These are phyloP conservation scores for Cornus florida DNA, from an alignment of 148 eudicot genomes.

Conservation along the genomic window DNA sequence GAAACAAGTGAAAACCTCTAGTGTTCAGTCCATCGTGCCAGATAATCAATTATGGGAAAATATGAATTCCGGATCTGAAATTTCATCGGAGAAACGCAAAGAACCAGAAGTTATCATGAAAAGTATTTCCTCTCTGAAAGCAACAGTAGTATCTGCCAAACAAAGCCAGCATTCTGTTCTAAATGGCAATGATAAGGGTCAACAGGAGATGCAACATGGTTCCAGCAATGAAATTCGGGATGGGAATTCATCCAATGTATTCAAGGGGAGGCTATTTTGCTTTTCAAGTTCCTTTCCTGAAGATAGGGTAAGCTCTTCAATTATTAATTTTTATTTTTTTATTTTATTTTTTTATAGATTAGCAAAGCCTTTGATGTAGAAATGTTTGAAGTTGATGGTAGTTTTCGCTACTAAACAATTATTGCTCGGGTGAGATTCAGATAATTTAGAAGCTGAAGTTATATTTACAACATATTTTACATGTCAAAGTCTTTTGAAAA, in stretches of 20 bases:
- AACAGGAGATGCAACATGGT: constrained; percentile 36
- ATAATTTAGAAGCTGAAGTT: background rate
- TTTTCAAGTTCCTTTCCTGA: constrained; percentile 70
- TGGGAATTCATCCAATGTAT: constrained; percentile 48
- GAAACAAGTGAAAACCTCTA: constrained; percentile 43
- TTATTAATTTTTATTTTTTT: background rate
- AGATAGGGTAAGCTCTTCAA: constrained; percentile 54
- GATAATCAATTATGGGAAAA: constrained; percentile 25
- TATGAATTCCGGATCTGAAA: constrained; percentile 29
- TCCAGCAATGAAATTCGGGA: constrained; percentile 22
- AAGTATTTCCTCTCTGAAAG: constrained; percentile 22
- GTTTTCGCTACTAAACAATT: background rate
- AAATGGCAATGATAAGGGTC: constrained; percentile 34
- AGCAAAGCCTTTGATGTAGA: background rate
- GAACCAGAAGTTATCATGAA: constrained; percentile 25
- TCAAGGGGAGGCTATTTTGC: constrained; percentile 54
- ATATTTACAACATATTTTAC: too few relatives aligned
- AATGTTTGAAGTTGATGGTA: background rate
- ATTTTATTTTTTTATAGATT: background rate
- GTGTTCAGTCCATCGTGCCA: constrained; percentile 28
- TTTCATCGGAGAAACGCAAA: constrained; percentile 26
- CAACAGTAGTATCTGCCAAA: constrained; percentile 22
- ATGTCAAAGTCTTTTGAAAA: background rate
- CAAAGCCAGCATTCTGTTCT: constrained; percentile 26
- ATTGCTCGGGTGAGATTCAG: background rate